Evolutionary conservation across 1,284 basidiomycete species (phyloP).

Genomic region (Mycosarcoma mackinlayi): DNA sequence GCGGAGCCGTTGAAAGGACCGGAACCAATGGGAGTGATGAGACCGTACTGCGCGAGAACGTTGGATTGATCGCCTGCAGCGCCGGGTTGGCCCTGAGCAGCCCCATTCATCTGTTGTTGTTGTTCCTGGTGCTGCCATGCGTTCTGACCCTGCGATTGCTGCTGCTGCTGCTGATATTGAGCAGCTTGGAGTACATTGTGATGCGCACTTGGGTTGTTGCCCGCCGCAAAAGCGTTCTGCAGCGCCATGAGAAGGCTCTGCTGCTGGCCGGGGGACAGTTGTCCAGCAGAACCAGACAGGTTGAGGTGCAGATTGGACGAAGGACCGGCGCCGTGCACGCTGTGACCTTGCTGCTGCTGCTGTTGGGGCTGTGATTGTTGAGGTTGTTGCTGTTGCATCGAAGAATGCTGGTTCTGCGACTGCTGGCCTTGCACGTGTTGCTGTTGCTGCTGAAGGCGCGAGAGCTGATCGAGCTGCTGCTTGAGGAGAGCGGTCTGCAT

Average conservation of each 20-base stretch:
- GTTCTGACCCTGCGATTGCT: slow-evolving; percentile 10
- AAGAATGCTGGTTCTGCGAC: slow-evolving; percentile 11
- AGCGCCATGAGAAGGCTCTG: slow-evolving; percentile 39
- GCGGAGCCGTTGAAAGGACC: slow-evolving; percentile 50
- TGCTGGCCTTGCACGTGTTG: slow-evolving; percentile 7
- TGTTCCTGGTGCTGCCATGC: slow-evolving; percentile 30
- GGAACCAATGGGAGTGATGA: slow-evolving; percentile 58
- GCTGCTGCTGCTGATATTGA: slow-evolving; percentile 31
- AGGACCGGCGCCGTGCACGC: neutral
- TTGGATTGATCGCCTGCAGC: slow-evolving; percentile 20
- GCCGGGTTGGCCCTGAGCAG: slow-evolving; percentile 7
- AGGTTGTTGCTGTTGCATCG: slow-evolving; percentile 4
- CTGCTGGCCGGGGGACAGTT: slow-evolving; percentile 47
- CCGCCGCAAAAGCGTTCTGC: slow-evolving; percentile 43
- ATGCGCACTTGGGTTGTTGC: slow-evolving; percentile 41
- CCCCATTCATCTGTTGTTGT: slow-evolving; percentile 15
- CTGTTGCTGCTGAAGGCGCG: slow-evolving; percentile 34
- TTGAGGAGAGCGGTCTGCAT: slow-evolving; percentile 58
- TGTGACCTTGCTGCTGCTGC: slow-evolving; percentile 20
- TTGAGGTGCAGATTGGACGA: slow-evolving; percentile 25
- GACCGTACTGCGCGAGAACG: slow-evolving; percentile 57
- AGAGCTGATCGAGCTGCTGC: slow-evolving; percentile 59
- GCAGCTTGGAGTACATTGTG: slow-evolving; percentile 38
- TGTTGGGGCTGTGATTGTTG: slow-evolving; percentile 18
- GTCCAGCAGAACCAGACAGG: slow-evolving; percentile 16